phyloP scores from a whole-genome alignment of 129 eudicot species.

The Flaveria ramosissima region DNA sequence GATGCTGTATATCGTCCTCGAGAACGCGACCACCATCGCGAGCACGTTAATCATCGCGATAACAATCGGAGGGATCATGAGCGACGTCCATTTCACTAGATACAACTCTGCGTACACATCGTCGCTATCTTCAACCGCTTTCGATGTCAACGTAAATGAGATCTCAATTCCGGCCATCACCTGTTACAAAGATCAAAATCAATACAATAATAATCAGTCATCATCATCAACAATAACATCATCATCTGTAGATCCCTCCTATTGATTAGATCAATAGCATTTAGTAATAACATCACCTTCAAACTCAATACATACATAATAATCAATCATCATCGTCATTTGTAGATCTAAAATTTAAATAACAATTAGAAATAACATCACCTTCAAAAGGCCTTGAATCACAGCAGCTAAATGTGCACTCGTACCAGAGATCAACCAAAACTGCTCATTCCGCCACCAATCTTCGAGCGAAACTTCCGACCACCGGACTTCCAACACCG shows the following conservation, averaged over 20 bases:
- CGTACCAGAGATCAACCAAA: slow-evolving; percentile 41
- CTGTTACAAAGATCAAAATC: background rate
- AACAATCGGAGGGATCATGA: slow-evolving; percentile 47
- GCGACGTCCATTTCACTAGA: slow-evolving; percentile 45
- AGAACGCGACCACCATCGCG: slow-evolving; percentile 43
- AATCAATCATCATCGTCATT: no score
- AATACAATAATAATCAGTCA: background rate
- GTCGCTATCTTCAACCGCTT: slow-evolving; percentile 39
- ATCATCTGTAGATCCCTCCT: no score
- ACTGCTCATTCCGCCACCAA: slow-evolving; percentile 50
- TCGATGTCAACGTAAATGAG: slow-evolving; percentile 39
- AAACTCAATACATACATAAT: no score
- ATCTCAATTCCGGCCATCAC: slow-evolving; percentile 45
- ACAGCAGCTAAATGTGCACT: slow-evolving; percentile 44
- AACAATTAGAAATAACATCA: background rate
- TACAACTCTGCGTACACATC: slow-evolving; percentile 39
- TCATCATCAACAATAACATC: no score
- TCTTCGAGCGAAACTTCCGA: slow-evolving; percentile 38
- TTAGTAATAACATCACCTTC: no score
- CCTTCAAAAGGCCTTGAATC: slow-evolving; percentile 44
- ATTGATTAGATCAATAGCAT: no score
- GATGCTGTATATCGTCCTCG: slow-evolving; percentile 39
- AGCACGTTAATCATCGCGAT: slow-evolving; percentile 44
- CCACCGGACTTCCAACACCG: slow-evolving; percentile 38
- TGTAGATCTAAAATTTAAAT: no score